A percentile compares a stretch with the other conserved stretches of the same genome.
Conservation (phyloP, 108 stramenopile species). For the Pinguiococcus pyrenoidosus region DNA sequence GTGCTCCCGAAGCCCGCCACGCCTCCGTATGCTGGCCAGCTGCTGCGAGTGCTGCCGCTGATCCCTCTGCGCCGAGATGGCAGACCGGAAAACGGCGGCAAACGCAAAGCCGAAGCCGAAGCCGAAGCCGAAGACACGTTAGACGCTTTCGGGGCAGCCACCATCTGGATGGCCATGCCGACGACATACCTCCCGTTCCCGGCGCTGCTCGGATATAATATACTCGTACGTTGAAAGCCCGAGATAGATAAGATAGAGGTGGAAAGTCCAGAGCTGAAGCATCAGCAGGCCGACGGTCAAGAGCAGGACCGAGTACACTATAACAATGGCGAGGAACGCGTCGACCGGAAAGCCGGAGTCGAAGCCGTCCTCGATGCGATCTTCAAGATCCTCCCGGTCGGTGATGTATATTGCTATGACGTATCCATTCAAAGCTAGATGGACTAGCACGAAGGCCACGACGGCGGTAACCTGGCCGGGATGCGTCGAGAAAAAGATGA, state of each 20-base stretch:
- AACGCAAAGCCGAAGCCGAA: too few relatives aligned
- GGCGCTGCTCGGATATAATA: conserved; percentile 30
- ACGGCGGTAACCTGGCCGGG: too few relatives aligned
- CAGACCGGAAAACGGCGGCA: too few relatives aligned
- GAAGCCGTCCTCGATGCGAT: conserved; percentile 19
- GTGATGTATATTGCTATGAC: too few relatives aligned
- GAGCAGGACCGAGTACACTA: conserved; percentile 36
- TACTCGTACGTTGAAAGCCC: conserved; percentile 72
- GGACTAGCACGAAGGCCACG: conserved; percentile 25
- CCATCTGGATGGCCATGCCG: too few relatives aligned
- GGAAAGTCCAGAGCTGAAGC: conserved; percentile 58
- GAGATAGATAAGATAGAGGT: conserved; percentile 46
- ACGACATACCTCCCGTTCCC: background rate
- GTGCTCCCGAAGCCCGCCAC: too few relatives aligned
- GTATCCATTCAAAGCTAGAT: conserved; percentile 31
- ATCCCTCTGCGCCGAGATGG: too few relatives aligned
- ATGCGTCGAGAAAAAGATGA: too few relatives aligned
- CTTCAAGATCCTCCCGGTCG: background rate
- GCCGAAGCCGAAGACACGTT: too few relatives aligned
- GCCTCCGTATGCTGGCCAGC: too few relatives aligned
- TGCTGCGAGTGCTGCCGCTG: too few relatives aligned
- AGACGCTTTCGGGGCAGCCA: too few relatives aligned
- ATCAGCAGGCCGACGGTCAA: conserved; percentile 37
- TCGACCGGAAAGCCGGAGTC: conserved; percentile 22
- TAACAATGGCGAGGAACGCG: background rate